Conservation (phyloP, 257 asterid species). For the Plantago major region DNA sequence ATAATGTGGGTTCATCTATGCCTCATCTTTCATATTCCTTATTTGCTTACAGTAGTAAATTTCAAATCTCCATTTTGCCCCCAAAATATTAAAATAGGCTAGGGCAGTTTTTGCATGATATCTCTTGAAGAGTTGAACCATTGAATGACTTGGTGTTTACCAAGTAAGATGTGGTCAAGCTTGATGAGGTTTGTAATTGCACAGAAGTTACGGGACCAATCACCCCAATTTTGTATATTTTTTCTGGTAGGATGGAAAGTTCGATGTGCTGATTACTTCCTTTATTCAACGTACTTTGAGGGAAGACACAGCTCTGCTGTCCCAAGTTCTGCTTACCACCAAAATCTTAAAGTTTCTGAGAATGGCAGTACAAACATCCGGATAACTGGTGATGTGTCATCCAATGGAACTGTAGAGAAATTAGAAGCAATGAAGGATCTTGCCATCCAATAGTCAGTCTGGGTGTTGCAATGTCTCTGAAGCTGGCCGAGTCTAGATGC, state of each 20-base stretch:
- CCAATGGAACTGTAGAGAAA: conserved; percentile 64
- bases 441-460: conserved; percentile 36
- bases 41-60: too few relatives aligned
- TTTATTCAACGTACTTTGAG: conserved; percentile 65
- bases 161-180: too few relatives aligned
- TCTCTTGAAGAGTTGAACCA: too few relatives aligned
- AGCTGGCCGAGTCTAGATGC: too few relatives aligned
- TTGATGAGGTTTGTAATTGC: background rate
- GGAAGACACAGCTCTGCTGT: conserved; percentile 70
- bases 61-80: too few relatives aligned
- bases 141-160: too few relatives aligned
- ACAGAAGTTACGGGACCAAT: background rate
- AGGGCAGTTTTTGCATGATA: too few relatives aligned
- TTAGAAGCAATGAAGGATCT: conserved; percentile 51
- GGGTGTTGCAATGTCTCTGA: conserved; percentile 8
- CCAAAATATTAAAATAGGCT: too few relatives aligned
- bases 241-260: conserved; percentile 71
- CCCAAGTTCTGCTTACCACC: conserved; percentile 29
- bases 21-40: too few relatives aligned
- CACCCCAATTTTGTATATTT: background rate
- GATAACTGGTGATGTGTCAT: conserved; percentile 27
- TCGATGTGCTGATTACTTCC: conserved; percentile 74
- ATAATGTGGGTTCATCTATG: too few relatives aligned
- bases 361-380: conserved; percentile 38
- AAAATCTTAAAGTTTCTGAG: conserved; percentile 37